Base-by-base conservation (phyloP, 768 basidiomycete species). In the Tremella fuciformis region DNA sequence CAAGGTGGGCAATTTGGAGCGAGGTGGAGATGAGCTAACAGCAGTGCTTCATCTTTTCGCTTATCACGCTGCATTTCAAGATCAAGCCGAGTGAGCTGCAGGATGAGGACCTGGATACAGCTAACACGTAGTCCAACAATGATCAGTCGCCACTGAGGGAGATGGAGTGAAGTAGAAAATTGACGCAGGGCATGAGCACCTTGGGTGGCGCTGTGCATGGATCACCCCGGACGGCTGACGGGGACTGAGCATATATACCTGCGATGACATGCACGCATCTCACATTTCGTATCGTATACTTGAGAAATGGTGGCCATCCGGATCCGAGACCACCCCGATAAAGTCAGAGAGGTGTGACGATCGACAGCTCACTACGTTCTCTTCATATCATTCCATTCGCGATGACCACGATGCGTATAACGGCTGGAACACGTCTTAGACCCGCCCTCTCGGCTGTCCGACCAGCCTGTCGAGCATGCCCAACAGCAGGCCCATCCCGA, bases 11-110 rank as follows among this genome's bases (percentile, higher is more conserved):
- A 11, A 46, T n/a, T 19, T 18, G 11, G 13, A n/a, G 47, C 13
- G n/a, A 3, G 15, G 3, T 44, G 22, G 29, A 9, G 46, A 34
- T 59, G 37, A 37, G 13, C 21, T n/a, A 34, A 4, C 8, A 8
- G 6, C 70, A 99, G 94, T 97, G 93, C 79, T 84, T 97, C 60
- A 93, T 99, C 67, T 96, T 98, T 78, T 97, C 96, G 8, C 84
- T 99, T 62, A 98, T 99, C 76, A 91, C 91, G 2, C 84, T 99
- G 38, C 94, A 99, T 82, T 98, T 99, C 87, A 98, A 98, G 81
- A 98, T 99, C 83, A 98, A 99, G 83, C 96, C 96, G 15, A 97
- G 73, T 76, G 53, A 67, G 73, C 67, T 29, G 48, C 16, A 8
- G 39, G 39, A 13, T 34, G 6, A 34, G 11, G 29, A 34, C 29